phyloP scores from a whole-genome alignment of 176 grass and related monocot genomes.

The Oropetium thomaeum region DNA sequence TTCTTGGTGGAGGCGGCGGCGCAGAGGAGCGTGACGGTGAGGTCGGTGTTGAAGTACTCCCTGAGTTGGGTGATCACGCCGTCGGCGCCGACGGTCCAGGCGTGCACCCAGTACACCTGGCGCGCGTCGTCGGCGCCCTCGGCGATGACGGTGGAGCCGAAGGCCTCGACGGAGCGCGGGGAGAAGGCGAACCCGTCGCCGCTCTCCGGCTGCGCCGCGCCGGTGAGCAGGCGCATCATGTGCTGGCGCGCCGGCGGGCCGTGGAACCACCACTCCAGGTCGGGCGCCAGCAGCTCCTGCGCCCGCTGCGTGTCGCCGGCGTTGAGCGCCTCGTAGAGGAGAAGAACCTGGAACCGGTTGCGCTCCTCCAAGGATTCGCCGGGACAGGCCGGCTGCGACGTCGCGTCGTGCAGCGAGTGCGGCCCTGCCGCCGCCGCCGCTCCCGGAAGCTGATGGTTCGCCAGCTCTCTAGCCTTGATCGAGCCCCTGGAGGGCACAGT shows the following conservation, averaged over 20 bases:
- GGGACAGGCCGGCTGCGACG: too few species aligned
- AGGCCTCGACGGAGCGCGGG: slow-evolving; percentile 49
- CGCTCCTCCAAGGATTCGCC: slow-evolving; percentile 42
- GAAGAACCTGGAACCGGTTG: slow-evolving; percentile 51
- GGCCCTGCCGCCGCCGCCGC: slow-evolving; percentile 19
- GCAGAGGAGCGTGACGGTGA: slow-evolving; percentile 67
- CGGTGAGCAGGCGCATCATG: slow-evolving; percentile 84
- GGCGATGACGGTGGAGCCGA: slow-evolving; percentile 71
- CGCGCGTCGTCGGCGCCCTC: slow-evolving; percentile 46
- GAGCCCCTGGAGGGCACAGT: slow-evolving; percentile 28
- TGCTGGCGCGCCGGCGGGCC: slow-evolving; percentile 73
- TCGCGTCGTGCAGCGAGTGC: too few species aligned
- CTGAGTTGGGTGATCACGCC: slow-evolving; percentile 80
- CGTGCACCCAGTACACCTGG: slow-evolving; percentile 76
- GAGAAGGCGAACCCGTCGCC: slow-evolving; percentile 45
- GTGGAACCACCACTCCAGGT: slow-evolving; percentile 98
- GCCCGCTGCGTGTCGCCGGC: slow-evolving; percentile 47
- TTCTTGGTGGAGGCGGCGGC: slow-evolving; percentile 19
- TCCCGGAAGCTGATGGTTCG: slow-evolving; percentile 32
- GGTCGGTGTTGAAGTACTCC: slow-evolving; percentile 84
- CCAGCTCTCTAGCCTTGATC: slow-evolving; percentile 66
- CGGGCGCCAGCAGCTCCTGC: slow-evolving; percentile 63
- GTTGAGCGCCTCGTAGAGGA: slow-evolving; percentile 73
- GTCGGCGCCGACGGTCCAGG: slow-evolving; percentile 70
- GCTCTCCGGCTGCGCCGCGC: slow-evolving; percentile 31